These are phyloP conservation scores for Ramaria rubella DNA, from an alignment of 768 basidiomycete species.

Conservation along the genomic window DNA sequence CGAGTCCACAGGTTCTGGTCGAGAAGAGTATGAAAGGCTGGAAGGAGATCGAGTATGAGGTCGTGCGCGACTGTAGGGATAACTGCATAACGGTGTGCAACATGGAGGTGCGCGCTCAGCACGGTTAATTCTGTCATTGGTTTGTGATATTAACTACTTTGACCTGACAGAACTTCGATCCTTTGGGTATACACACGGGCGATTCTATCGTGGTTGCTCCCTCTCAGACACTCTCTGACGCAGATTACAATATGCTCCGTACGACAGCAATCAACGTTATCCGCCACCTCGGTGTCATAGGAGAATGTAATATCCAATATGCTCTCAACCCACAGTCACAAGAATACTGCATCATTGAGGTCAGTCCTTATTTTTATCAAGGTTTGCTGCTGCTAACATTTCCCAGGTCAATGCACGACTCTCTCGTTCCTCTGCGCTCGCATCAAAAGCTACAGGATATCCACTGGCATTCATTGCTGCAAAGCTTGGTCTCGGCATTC, in stretches of 20 bases:
- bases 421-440: conserved; percentile 93
- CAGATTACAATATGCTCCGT: conserved; percentile 99
- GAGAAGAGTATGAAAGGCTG: conserved; percentile 99
- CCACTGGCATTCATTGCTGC: conserved; percentile 98
- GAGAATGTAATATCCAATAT: conserved; percentile 99
- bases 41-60: conserved; percentile 99
- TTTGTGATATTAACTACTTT: background rate
- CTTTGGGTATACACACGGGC: conserved; percentile 95
- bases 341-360: conserved; percentile 99
- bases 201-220: conserved; percentile 98
- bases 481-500: conserved; percentile 94
- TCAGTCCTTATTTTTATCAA: conserved; percentile 24
- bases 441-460: conserved; percentile 98
- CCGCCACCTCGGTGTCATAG: conserved; percentile 94
- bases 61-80: conserved; percentile 93
- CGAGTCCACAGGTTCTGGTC: conserved; percentile 95
- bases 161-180: conserved; percentile 84
- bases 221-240: conserved; percentile 96
- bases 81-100: conserved; percentile 99
- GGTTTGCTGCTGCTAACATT: conserved; percentile 3
- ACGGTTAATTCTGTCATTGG: too few species aligned
- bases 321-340: conserved; percentile 92
- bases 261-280: conserved; percentile 98
- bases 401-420: conserved; percentile 87
- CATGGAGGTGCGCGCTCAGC: conserved; percentile 80